Evolutionary conservation across 805 yeast species (phyloP), one percentile per base, ranked within the genome.

Genomic region (Candida nitratophila): DNA sequence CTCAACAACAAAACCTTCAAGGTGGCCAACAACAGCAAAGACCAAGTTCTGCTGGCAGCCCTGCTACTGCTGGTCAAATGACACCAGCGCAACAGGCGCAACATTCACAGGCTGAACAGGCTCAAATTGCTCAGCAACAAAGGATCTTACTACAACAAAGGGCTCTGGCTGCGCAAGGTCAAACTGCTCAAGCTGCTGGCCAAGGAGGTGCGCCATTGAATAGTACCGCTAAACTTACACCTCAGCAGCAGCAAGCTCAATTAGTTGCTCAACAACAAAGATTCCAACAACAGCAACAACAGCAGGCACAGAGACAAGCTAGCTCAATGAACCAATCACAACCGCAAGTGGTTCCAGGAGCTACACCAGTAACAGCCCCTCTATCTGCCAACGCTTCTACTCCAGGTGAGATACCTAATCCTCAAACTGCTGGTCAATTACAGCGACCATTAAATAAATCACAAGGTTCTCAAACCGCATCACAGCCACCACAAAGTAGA

Each of bases 1-100:
- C 37, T 12, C 45, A 44, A 26, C 54, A 49, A 15, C 54, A 53
- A 19, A 52, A 44, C 16, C 49, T 40, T 16, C 44, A 47, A n/a
- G 39, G 37, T n/a, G 43, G 40, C 26, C 49, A 37, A 29, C 24
- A 47, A 37, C 41, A 32, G 20, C 42, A 39, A 31, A 15, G 22
- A 16, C 30, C n/a, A 21, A 29, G 8, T 11, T 8, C 15, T 11
- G n/a, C 15, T 3, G 37, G 30, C 22, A 24, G 38, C 21, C 41
- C 17, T 20, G 30, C 16, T 8, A 11, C 19, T 24, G 35, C 40
- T 16, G 31, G 29, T 14, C 41, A 24, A 24, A 24, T 24, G 27
- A 24, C 31, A 4, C 14, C 11, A 29, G 27, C 22, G 41, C 44
- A 37, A 22, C 46, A 30, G 32, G 47, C 40, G 19, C 43, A 17